These are phyloP conservation scores for Hymenoscyphus infarciens DNA, from an alignment of 2,329 filamentous ascomycete species.

Conservation along the genomic window DNA sequence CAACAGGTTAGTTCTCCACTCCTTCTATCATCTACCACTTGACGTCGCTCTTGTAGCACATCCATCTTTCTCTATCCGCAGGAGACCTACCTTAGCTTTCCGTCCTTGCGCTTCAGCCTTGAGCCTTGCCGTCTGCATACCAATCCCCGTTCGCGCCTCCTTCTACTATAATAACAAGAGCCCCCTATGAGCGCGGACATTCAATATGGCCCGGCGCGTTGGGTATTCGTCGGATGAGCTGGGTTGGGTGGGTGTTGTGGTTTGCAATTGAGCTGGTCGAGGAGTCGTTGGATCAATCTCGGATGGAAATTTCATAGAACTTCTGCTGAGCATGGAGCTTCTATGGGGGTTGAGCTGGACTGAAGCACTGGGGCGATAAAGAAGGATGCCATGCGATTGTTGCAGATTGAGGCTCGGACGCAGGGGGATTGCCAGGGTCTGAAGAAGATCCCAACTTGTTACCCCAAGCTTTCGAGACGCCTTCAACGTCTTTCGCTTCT, in stretches of 20 bases:
- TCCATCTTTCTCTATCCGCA: slow-evolving; percentile 4
- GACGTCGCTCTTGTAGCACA: slow-evolving; percentile 4
- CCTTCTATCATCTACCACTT: background rate
- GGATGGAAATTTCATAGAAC: slow-evolving; percentile 6
- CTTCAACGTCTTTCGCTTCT: background rate
- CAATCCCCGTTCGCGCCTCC: slow-evolving; percentile 36
- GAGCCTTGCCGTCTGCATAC: slow-evolving; percentile 48
- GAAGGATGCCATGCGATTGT: slow-evolving; percentile 16
- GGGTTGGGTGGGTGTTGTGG: background rate
- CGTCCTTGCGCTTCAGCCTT: slow-evolving; percentile 57
- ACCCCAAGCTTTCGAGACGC: background rate
- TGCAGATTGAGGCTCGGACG: slow-evolving; percentile 20
- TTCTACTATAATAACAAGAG: slow-evolving; percentile 29
- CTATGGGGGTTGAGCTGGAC: slow-evolving; percentile 13
- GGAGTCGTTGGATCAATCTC: slow-evolving; percentile 4
- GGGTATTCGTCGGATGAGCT: background rate
- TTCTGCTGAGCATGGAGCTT: slow-evolving; percentile 17
- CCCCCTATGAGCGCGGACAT: slow-evolving; percentile 29
- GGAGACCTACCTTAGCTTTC: slow-evolving; percentile 53
- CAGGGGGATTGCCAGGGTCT: slow-evolving; percentile 19
- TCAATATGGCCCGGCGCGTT: slow-evolving; percentile 26
- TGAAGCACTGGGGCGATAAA: slow-evolving; percentile 16
- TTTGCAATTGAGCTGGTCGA: slow-evolving; percentile 1
- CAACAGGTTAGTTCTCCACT: slow-evolving; percentile 34
- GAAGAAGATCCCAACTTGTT: slow-evolving; percentile 7